Base-by-base conservation (phyloP, 2,329 filamentous ascomycete genomes). In the Monosporascus sp. region DNA sequence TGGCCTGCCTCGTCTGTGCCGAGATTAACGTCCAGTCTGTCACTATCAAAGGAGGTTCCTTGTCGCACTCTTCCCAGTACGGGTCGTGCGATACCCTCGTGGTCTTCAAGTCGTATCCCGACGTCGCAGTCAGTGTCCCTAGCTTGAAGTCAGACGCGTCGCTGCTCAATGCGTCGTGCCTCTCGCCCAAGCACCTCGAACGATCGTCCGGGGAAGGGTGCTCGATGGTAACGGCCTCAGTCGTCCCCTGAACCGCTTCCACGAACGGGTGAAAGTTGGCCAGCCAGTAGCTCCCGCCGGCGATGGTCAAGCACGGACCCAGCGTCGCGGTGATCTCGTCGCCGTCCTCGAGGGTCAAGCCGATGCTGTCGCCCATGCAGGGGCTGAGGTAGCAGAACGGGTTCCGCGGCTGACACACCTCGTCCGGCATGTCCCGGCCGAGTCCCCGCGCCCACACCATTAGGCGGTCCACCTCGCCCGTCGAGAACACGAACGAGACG, bases 301-400 rank as follows among this genome's bases (percentile, higher is more conserved):
- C 69, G 1, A 75, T 60, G 9, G 62, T 61, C 6, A 76, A 51
- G 27, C 70, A 72, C 0, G 74, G 73, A 0, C 74, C 74, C 6
- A 76, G 59, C 1, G 74, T 76, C 17, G 73, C 71, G 0, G 72
- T 75, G 37, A 63, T 67, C 37, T 73, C 70, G 1, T 67, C 63
- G 5, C 55, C 52, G 3, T 61, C 65, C 15, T 60, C 61, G 1
- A 65, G 66, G 6, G 53, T 58, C 15, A 71, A 63, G 8, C 74
- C 74, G 39, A 76, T 73, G 53, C 72, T 75, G 48, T 76, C 74
- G 2, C 74, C 73, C 73, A 76, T 76, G 50, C 72, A 71, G 3
- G 70, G 73, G n/a, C 57, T 67, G 38, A 60, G 56, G 57, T 75
- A 76, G 55, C 67, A 71, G 47, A 73, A 75, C 2, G 73, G 73